Conservation (phyloP, 345 rosid genomes). For the Ceriops tagal region DNA sequence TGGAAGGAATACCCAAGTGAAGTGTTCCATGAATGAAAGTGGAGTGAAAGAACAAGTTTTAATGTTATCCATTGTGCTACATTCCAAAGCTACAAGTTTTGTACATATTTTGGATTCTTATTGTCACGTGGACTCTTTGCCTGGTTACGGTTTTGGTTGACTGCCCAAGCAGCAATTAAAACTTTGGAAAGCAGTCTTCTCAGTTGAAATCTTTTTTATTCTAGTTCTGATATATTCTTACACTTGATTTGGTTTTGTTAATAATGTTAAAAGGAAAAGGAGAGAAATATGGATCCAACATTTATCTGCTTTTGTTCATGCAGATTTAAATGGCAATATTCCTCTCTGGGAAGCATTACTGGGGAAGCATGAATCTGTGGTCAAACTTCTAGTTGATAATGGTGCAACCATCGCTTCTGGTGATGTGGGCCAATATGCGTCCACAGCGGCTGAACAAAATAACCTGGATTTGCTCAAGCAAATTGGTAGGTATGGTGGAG, state of each 20-base stretch:
- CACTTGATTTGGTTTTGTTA: not conserved
- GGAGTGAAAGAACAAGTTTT: too few relatives aligned
- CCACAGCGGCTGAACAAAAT: conserved; percentile 56
- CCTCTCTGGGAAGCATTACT: conserved; percentile 84
- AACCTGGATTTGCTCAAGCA: conserved; percentile 51
- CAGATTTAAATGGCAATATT: conserved; percentile 80
- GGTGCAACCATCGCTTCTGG: conserved; percentile 55
- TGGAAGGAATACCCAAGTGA: too few relatives aligned
- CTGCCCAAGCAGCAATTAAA: too few relatives aligned
- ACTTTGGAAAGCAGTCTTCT: too few relatives aligned
- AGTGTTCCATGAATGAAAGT: too few relatives aligned
- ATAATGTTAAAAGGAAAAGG: not conserved
- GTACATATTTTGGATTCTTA: too few relatives aligned
- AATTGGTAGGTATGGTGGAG: conserved; percentile 52
- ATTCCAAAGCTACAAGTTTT: too few relatives aligned
- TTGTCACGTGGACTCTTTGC: too few relatives aligned
- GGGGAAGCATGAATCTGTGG: conserved; percentile 48
- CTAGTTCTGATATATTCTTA: not conserved
- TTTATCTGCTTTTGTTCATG: conserved; percentile 1
- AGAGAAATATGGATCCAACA: not conserved
- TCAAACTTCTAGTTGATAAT: conserved; percentile 53
- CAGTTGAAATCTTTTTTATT: too few relatives aligned
- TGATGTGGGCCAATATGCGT: conserved; percentile 50
- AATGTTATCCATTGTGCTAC: too few relatives aligned
- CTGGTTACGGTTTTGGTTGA: too few relatives aligned